Percentiles rank a stretch among this genome's conserved stretches.
phyloP scores from a whole-genome alignment of 805 yeast genomes.

The Tetrapisispora fleetii region DNA sequence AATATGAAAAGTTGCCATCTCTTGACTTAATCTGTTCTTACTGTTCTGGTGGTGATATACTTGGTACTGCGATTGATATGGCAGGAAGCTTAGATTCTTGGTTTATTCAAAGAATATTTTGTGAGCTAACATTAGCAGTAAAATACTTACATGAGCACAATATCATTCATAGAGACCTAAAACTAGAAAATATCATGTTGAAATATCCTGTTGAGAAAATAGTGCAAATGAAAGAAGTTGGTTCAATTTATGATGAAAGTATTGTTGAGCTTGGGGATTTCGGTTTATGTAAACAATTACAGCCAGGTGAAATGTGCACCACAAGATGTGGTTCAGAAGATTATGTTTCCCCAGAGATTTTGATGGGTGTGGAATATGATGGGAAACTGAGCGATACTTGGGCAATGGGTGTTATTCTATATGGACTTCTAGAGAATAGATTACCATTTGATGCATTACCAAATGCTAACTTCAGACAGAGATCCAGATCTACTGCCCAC shows the following conservation, averaged over 20 bases:
- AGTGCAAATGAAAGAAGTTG: slow-evolving; percentile 9
- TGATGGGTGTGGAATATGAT: slow-evolving; percentile 84
- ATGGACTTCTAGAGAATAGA: slow-evolving; percentile 73
- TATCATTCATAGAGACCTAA: slow-evolving; percentile 85
- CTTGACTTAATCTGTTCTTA: slow-evolving; percentile 57
- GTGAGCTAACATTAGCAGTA: slow-evolving; percentile 63
- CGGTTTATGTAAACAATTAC: slow-evolving; percentile 71
- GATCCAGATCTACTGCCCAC: slow-evolving; percentile 51
- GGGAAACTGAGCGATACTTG: slow-evolving; percentile 89
- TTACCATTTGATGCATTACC: slow-evolving; percentile 90
- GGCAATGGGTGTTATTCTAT: slow-evolving; percentile 90
- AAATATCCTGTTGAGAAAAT: slow-evolving; percentile 32
- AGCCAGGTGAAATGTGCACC: slow-evolving; percentile 50
- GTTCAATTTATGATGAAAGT: slow-evolving; percentile 11
- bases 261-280: slow-evolving; percentile 70
- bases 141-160: slow-evolving; percentile 55
- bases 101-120: slow-evolving; percentile 51
- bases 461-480: slow-evolving; percentile 30
- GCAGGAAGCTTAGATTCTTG: slow-evolving; percentile 37
- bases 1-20: slow-evolving; percentile 24
- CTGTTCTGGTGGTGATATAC: slow-evolving; percentile 79
- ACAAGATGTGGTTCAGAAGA: slow-evolving; percentile 96
- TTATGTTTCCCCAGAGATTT: slow-evolving; percentile 87
- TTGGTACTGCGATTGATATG: slow-evolving; percentile 42
- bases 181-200: slow-evolving; percentile 72